Base-by-base conservation (phyloP, 257 asterid species). In the Verbascum thapsus region DNA sequence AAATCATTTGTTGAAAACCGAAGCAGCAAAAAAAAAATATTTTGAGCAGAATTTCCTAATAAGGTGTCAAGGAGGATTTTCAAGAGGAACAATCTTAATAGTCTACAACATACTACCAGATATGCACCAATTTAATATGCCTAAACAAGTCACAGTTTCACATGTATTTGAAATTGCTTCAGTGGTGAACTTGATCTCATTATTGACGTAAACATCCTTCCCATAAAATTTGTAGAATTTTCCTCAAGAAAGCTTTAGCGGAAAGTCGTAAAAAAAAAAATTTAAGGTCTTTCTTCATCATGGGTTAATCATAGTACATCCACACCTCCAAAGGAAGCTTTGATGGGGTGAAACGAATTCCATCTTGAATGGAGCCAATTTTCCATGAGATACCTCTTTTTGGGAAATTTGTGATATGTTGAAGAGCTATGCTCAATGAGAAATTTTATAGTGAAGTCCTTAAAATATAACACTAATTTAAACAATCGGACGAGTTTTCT, bases 21-120 rank as follows among this genome's bases (percentile, higher is more conserved):
- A 9, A 40, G 53, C 35, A 64, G 20, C 16, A 59, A 35, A 42
- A 12, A 13, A 32, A 22, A 0, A 53, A 17, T 41, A n/a, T n/a
- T 26, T 26, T 26, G 54, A 64, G 50, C 51, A 57, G 57, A 1
- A 52, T 42, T 72, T 64, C 53, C 54, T 32, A 23, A 60, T 63
- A 22, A 38, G 56, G 54, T 43, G 38, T 32, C 34, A 53, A 17
- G 20, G 58, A 44, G 43, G 58, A 49, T 34, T 45, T 13, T 35
- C 19, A 13, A 63, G 41, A 34, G 32, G 32, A 26, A 26, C 32
- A 26, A 26, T 5, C 32, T 57, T 34, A 52, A 17, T 32, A 35
- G 22, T 50, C 15, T 5, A 13, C 43, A 50, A 40, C 12, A 26
- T 23, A n/a, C n/a, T 61, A 53, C 48, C 47, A 48, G 38, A 54